Conservation (phyloP, 495 filamentous ascomycete species). For the Tuber magnatum region DNA sequence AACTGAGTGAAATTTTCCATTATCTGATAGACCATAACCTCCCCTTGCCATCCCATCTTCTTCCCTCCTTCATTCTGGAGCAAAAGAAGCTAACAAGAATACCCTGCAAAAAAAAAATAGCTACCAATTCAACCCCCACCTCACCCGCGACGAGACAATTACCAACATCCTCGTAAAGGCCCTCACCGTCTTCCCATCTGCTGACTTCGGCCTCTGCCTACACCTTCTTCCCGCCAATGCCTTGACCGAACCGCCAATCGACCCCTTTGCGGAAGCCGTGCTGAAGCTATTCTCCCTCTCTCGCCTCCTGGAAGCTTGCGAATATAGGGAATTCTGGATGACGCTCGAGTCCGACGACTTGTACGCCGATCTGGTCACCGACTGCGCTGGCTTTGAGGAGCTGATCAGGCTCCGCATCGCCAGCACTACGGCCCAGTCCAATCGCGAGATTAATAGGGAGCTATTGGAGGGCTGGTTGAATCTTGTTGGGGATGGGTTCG, state of each 20-base stretch:
- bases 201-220: slow-evolving; percentile 88
- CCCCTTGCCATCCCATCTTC: slow-evolving; percentile 7
- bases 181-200: slow-evolving; percentile 91
- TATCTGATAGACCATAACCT: slow-evolving; percentile 13
- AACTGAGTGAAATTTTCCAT: slow-evolving; percentile 27
- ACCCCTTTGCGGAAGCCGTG: slow-evolving; percentile 69
- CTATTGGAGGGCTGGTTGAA: slow-evolving; percentile 85
- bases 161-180: slow-evolving; percentile 98
- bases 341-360: slow-evolving; percentile 89
- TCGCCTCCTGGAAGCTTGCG: slow-evolving; percentile 72
- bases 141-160: slow-evolving; percentile 87
- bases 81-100: not conserved
- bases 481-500: slow-evolving; percentile 61
- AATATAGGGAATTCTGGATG: slow-evolving; percentile 88
- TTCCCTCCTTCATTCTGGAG: not conserved
- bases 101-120: slow-evolving; percentile 46
- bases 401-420: slow-evolving; percentile 87
- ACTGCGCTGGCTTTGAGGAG: slow-evolving; percentile 94
- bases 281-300: slow-evolving; percentile 78
- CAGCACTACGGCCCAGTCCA: slow-evolving; percentile 77
- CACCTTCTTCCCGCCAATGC: slow-evolving; percentile 80
- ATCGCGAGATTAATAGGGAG: slow-evolving; percentile 67
- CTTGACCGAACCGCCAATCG: slow-evolving; percentile 50
- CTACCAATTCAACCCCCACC: slow-evolving; percentile 99
- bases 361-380: slow-evolving; percentile 89